Percentiles rank a stretch among this genome's conserved stretches.
phyloP scores from a whole-genome alignment of 805 yeast genomes.

The Myxozyma monticola region DNA sequence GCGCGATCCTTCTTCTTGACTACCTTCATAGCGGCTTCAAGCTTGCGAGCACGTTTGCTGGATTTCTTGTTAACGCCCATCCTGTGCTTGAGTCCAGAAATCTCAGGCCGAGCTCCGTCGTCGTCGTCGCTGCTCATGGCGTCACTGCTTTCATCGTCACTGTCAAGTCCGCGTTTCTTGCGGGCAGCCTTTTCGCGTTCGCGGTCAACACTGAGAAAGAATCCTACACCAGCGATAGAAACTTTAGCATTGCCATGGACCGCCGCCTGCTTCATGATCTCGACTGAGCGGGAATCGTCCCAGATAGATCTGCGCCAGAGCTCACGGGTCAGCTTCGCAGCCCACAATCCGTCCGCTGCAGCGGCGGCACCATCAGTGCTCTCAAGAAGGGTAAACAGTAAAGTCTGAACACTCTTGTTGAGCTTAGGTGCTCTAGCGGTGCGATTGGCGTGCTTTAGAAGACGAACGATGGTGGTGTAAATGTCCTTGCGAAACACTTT shows the following conservation, averaged over 20 bases:
- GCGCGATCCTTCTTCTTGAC: slow-evolving; percentile 60
- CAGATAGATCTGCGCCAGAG: slow-evolving; percentile 97
- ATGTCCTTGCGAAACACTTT: slow-evolving; percentile 81
- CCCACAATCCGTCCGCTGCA: slow-evolving; percentile 89
- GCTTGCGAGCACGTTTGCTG: slow-evolving; percentile 73
- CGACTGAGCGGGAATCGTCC: slow-evolving; percentile 98
- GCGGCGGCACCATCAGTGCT: slow-evolving; percentile 25
- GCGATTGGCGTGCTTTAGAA: slow-evolving; percentile 78
- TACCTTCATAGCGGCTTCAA: slow-evolving; percentile 70
- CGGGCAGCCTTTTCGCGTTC: slow-evolving; percentile 84
- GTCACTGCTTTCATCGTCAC: slow-evolving; percentile 63
- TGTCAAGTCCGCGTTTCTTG: slow-evolving; percentile 50
- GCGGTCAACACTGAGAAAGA: slow-evolving; percentile 92
- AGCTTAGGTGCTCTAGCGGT: slow-evolving; percentile 89
- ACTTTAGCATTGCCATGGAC: slow-evolving; percentile 84
- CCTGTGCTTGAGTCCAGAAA: slow-evolving; percentile 62
- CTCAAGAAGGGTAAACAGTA: slow-evolving; percentile 82
- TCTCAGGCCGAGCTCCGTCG: slow-evolving; percentile 10
- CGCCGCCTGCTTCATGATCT: slow-evolving; percentile 95
- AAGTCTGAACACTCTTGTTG: slow-evolving; percentile 87
- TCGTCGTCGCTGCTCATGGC: slow-evolving; percentile 43
- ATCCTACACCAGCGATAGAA: slow-evolving; percentile 82
- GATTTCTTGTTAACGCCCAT: slow-evolving; percentile 81
- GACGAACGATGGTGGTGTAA: slow-evolving; percentile 72
- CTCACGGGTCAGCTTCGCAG: slow-evolving; percentile 90